Conservation (phyloP, 495 filamentous ascomycete species). For the Trichocladium uniseriatum region DNA sequence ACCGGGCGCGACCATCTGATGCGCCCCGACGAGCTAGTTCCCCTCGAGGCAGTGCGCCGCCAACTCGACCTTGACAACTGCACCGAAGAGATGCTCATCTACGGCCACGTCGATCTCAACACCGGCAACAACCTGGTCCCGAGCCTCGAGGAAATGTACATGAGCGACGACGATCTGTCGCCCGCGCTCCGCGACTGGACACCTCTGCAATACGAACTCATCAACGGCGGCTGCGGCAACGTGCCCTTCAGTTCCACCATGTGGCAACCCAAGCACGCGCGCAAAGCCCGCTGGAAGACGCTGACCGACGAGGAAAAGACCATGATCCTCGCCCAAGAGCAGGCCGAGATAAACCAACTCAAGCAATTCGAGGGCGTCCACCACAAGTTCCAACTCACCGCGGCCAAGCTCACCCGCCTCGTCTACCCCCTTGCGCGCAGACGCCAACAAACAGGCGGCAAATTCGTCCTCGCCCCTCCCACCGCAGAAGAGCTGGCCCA, state of each 20-base stretch:
- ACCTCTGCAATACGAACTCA: slow-evolving; percentile 4
- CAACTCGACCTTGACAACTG: slow-evolving; percentile 36
- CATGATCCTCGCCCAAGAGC: slow-evolving; percentile 19
- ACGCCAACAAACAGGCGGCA: neutral
- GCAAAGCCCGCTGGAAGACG: slow-evolving; percentile 25
- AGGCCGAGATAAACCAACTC: slow-evolving; percentile 11
- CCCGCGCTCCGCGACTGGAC: slow-evolving; percentile 7
- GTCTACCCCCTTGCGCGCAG: neutral
- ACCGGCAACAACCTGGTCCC: slow-evolving; percentile 33
- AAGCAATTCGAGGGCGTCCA: slow-evolving; percentile 1
- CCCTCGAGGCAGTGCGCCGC: slow-evolving; percentile 40
- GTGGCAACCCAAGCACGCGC: slow-evolving; percentile 29
- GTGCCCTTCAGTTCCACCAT: slow-evolving; percentile 22
- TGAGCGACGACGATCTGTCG: slow-evolving; percentile 31
- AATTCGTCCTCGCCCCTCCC: neutral
- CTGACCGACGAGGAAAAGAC: slow-evolving; percentile 19
- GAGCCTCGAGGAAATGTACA: slow-evolving; percentile 36
- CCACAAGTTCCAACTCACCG: neutral
- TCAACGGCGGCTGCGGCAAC: slow-evolving; percentile 24
- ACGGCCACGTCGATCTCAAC: slow-evolving; percentile 42
- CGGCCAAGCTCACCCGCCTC: neutral
- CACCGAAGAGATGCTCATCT: slow-evolving; percentile 43
- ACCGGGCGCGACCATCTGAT: slow-evolving; percentile 31
- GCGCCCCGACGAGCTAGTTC: slow-evolving; percentile 48
- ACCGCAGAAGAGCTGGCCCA: neutral